Percentiles rank a stretch among this genome's conserved stretches.
These are phyloP conservation scores for Fusarium cyanostomum DNA, from an alignment of 2,329 filamentous ascomycete genomes.

Conservation along the genomic window DNA sequence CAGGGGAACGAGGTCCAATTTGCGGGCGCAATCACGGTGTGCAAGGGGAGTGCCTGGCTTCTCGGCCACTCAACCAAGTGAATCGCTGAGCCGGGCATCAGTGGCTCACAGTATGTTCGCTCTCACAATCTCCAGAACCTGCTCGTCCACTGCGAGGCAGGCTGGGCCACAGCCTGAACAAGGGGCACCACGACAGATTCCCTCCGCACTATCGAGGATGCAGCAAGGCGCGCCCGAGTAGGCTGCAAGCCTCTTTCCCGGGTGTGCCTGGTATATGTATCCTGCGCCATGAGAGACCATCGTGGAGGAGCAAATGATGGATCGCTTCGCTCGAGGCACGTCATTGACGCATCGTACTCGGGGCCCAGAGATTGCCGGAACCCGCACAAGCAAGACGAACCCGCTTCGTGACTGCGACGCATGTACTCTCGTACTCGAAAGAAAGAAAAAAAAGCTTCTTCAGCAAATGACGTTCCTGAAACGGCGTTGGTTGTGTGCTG, in stretches of 20 bases:
- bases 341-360: constrained; percentile 5
- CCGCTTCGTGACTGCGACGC: background rate
- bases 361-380: constrained; percentile 2
- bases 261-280: too few species aligned
- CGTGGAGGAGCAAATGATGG: too few species aligned
- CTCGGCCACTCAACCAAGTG: constrained; percentile 20
- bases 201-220: constrained; percentile 24
- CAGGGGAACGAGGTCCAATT: constrained; percentile 35
- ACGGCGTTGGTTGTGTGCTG: constrained; percentile 35
- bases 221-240: constrained; percentile 21
- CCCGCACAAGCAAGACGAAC: constrained; percentile 4
- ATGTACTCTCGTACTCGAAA: background rate
- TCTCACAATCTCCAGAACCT: constrained; percentile 23
- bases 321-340: constrained; percentile 23
- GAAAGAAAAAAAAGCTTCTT: constrained; percentile 17
- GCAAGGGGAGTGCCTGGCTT: constrained; percentile 19
- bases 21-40: constrained; percentile 32
- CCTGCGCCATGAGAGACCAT: too few species aligned
- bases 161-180: constrained; percentile 10
- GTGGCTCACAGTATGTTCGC: constrained; percentile 15
- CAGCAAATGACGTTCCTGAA: constrained; percentile 45
- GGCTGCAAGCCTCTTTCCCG: constrained; percentile 15
- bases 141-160: constrained; percentile 7
- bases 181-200: constrained; percentile 1
- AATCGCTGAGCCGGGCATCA: constrained; percentile 11